phyloP scores from a whole-genome alignment of 2,329 filamentous ascomycete genomes.

The Pestalotiopsis sp. region DNA sequence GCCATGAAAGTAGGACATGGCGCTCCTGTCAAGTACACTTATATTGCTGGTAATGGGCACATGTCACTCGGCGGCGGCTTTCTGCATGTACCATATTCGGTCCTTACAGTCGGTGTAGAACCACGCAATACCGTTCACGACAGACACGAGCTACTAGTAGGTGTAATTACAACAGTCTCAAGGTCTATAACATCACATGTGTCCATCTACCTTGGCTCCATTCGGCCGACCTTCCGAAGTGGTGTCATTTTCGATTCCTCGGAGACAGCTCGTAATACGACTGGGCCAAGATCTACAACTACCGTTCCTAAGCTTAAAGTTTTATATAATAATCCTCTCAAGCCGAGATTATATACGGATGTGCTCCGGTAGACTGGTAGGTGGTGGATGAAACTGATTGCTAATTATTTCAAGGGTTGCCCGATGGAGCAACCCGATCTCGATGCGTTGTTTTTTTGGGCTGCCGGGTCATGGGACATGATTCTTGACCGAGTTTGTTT shows the following conservation, averaged over 20 bases:
- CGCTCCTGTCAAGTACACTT: neutral
- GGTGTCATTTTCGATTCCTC: neutral
- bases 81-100: neutral
- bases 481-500: neutral
- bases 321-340: neutral
- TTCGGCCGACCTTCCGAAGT: neutral
- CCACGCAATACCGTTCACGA: neutral
- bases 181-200: neutral
- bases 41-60: neutral
- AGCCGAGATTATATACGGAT: neutral
- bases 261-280: neutral
- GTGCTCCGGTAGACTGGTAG: neutral
- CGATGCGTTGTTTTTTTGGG: neutral
- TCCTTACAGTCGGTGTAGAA: neutral
- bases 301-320: neutral
- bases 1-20: too few relatives aligned
- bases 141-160: neutral
- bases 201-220: neutral
- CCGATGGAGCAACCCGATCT: neutral
- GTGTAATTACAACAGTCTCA: neutral
- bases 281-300: neutral
- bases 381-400: neutral
- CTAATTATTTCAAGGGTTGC: neutral
- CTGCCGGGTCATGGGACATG: neutral
- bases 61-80: neutral